Base-by-base conservation (phyloP, 2,329 filamentous ascomycete species). In the Penicillium occitanis region DNA sequence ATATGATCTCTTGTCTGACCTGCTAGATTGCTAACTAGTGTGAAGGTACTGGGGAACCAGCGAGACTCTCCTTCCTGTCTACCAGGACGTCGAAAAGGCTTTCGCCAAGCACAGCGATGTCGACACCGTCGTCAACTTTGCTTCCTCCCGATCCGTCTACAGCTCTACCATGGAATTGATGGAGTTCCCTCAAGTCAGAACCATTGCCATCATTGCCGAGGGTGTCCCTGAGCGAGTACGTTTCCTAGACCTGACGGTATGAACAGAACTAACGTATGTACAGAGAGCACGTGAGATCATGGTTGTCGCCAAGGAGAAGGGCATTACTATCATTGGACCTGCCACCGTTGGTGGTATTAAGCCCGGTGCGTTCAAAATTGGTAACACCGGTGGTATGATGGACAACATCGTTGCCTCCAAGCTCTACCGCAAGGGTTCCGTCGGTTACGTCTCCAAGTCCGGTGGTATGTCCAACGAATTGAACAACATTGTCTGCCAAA, bases 301-400 rank as follows among this genome's bases (percentile, higher is more conserved):
- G 78, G 90, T 98, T 79, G 90, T 96, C 73, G 95, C 95, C 72
- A 87, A 95, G 85, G 94, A 97, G 88, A 99, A 98, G 90, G 94
- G 94, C 70, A 91, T 99, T 79, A 97, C 93, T 82, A 99, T 99
- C 81, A 97, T 99, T 78, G 95, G 95, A 71, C 95, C 95, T 71
- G 95, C 95, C 75, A 99, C 95, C 65, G 95, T 99, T 70, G 95
- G 95, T 88, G 95, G 95, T 77, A 98, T 99, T 85, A 99, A 98
- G 89, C 95, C 95, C 69, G 95, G 95, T 81, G 92, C 91, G 80
- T 99, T 94, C 91, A 99, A 98, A 89, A 99, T 99, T 72, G 95
- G 95, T 81, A 99, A 99, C 88, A 99, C 95, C 76, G 95, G 95
- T 88, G 95, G 95, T 83, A 99, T 99, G 95, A 99, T 99, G 95